Evolutionary conservation across 345 rosid genomes (phyloP).

Genomic region (Salix udensis): DNA sequence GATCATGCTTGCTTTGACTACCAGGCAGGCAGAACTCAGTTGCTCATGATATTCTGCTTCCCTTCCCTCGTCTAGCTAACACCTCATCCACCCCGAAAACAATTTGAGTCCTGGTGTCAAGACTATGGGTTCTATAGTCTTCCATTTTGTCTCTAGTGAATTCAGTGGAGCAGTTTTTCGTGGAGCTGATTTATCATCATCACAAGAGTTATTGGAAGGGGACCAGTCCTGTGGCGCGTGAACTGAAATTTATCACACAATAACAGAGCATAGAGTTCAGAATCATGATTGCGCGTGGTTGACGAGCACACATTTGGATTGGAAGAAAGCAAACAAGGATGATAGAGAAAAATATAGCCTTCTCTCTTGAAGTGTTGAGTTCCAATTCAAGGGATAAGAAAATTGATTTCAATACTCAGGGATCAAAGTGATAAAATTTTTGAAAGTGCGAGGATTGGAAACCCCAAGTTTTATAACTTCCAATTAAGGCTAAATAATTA

Average conservation of each 20-base stretch:
- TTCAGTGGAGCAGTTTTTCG: not conserved
- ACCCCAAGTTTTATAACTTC: too few species aligned
- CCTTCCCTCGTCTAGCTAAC: not conserved
- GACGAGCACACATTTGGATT: conserved; percentile 45
- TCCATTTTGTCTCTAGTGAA: not conserved
- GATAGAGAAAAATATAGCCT: not conserved
- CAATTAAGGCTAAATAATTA: too few species aligned
- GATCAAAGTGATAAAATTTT: too few species aligned
- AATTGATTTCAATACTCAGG: too few species aligned
- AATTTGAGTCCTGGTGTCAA: not conserved
- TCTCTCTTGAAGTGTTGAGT: too few species aligned
- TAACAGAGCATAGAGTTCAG: not conserved
- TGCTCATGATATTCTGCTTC: not conserved
- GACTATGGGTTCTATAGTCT: not conserved
- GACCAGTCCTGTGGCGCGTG: not conserved
- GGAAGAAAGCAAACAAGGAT: conserved; percentile 32
- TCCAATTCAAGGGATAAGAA: too few species aligned
- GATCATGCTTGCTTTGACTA: not conserved
- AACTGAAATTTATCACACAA: not conserved
- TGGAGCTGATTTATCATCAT: not conserved
- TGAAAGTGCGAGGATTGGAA: too few species aligned
- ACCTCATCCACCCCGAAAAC: not conserved
- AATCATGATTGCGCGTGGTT: conserved; percentile 24
- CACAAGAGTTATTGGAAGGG: not conserved
- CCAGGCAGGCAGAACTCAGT: not conserved